These are phyloP conservation scores for Sanghuangporus baumii DNA, from an alignment of 1,284 basidiomycete genomes.

Conservation along the genomic window DNA sequence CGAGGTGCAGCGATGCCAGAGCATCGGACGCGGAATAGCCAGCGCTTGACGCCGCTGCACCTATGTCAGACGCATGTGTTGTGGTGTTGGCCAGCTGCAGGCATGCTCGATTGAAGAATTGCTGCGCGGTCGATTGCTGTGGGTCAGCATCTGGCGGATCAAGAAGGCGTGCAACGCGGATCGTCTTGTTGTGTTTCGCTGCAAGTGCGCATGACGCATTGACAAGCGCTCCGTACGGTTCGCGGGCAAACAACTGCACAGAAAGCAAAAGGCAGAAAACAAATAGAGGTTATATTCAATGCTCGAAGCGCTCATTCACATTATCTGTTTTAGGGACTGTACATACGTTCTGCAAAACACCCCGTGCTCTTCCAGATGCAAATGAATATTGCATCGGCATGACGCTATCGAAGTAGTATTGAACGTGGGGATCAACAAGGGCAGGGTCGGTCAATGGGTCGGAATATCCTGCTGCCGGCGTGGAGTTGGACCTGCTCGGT, in stretches of 20 bases:
- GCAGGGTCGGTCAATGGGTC: constrained; percentile 12
- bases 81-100: constrained; percentile 47
- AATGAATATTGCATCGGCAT: constrained; percentile 28
- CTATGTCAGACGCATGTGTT: constrained; percentile 16
- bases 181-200: constrained; percentile 58
- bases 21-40: constrained; percentile 59
- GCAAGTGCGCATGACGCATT: constrained; percentile 72
- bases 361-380: constrained; percentile 8
- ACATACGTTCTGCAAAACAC: constrained; percentile 20
- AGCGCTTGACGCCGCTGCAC: neutral
- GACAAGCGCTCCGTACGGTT: constrained; percentile 62
- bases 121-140: constrained; percentile 53
- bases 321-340: constrained; percentile 3
- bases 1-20: constrained; percentile 66
- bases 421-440: constrained; percentile 20
- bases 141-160: constrained; percentile 48
- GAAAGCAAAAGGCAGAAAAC: neutral
- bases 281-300: constrained; percentile 5
- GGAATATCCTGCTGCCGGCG: neutral
- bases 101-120: constrained; percentile 62
- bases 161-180: constrained; percentile 53
- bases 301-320: constrained; percentile 1
- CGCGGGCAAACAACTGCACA: constrained; percentile 29
- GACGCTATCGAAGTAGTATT: constrained; percentile 29
- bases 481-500: constrained; percentile 2